These are phyloP conservation scores for Calonectria crousiana DNA, from an alignment of 2,329 filamentous ascomycete species.

Conservation along the genomic window DNA sequence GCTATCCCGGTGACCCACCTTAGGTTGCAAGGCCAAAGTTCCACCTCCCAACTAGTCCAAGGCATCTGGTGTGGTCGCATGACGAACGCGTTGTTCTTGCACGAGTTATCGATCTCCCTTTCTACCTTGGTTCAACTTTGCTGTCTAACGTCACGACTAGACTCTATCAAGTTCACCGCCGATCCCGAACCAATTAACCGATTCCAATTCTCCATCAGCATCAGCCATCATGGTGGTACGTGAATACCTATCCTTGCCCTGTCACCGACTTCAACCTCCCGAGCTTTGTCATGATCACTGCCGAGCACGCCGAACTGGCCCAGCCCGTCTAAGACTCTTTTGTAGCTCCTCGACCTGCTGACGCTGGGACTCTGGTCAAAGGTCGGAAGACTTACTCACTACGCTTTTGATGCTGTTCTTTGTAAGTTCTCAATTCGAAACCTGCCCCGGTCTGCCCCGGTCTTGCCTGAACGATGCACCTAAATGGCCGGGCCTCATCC, in stretches of 20 bases:
- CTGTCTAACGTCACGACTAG: conserved; percentile 19
- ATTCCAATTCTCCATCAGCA: neutral
- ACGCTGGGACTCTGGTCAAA: conserved; percentile 78
- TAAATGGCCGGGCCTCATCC: neutral
- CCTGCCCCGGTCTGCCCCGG: neutral
- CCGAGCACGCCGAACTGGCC: conserved; percentile 37
- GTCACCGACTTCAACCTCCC: conserved; percentile 18
- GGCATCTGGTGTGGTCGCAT: conserved; percentile 39
- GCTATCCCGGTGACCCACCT: conserved; percentile 35
- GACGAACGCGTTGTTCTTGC: conserved; percentile 28
- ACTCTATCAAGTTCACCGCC: neutral
- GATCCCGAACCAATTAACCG: neutral
- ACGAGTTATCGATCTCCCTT: conserved; percentile 29
- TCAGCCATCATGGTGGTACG: conserved; percentile 51
- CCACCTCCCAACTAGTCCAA: conserved; percentile 24
- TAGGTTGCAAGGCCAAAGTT: conserved; percentile 20
- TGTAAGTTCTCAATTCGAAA: conserved; percentile 66
- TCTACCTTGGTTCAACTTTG: conserved; percentile 3
- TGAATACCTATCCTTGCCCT: conserved; percentile 22
- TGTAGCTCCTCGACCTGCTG: conserved; percentile 74
- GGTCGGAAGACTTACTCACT: conserved; percentile 94
- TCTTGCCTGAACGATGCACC: neutral
- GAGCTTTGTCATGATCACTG: conserved; percentile 35
- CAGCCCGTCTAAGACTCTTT: conserved; percentile 51
- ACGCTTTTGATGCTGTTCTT: conserved; percentile 95